Evolutionary conservation across 345 rosid species (phyloP).

Genomic region (Dovyalis caffra): DNA sequence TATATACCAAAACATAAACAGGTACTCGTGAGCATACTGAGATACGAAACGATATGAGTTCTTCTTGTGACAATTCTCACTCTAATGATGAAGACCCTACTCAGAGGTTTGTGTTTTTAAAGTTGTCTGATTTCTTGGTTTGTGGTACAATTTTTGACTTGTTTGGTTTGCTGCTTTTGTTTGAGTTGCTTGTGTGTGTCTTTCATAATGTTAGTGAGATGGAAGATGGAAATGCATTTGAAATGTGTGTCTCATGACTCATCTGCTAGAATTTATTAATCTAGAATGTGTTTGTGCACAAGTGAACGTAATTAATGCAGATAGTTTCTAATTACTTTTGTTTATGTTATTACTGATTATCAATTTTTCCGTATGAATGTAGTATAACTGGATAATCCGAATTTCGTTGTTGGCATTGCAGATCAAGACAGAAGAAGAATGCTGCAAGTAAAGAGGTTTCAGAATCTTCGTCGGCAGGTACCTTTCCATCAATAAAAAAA

Average conservation of each 20-base stretch:
- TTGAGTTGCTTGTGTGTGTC: too few relatives aligned
- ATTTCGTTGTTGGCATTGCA: conserved; percentile 29
- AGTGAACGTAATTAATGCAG: too few relatives aligned
- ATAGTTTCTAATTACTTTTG: too few relatives aligned
- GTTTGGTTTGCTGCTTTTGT: too few relatives aligned
- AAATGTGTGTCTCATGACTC: too few relatives aligned
- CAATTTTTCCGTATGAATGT: too few relatives aligned
- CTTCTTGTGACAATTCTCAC: conserved; percentile 87
- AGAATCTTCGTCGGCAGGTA: conserved; percentile 71
- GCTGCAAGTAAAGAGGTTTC: conserved; percentile 66
- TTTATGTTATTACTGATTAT: too few relatives aligned
- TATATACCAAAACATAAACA: too few relatives aligned
- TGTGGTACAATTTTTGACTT: not conserved
- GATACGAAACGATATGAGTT: conserved; percentile 54
- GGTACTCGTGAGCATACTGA: not conserved
- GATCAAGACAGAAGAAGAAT: conserved; percentile 88
- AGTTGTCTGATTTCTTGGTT: not conserved
- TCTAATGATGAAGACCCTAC: conserved; percentile 84
- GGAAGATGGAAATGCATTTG: too few relatives aligned
- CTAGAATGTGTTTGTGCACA: too few relatives aligned
- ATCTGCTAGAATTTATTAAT: too few relatives aligned
- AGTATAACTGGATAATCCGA: too few relatives aligned
- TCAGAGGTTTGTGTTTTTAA: conserved; percentile 52
- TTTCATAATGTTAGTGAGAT: not conserved
- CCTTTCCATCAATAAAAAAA: not conserved